Conservation (phyloP, 1,284 basidiomycete species). For the Irpex sp. region DNA sequence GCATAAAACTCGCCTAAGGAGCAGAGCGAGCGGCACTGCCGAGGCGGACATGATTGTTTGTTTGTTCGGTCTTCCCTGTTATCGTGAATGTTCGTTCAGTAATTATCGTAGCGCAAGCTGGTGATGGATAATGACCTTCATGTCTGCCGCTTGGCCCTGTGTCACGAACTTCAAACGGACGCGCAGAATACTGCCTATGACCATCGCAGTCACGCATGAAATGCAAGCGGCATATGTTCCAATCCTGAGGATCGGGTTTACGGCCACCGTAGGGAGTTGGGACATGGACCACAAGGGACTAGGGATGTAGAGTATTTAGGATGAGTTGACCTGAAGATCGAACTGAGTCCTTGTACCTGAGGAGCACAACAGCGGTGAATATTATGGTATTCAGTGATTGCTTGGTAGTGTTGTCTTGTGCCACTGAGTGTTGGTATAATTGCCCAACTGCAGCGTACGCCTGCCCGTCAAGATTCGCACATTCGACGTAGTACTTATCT, state of each 20-base stretch:
- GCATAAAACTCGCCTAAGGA: background rate
- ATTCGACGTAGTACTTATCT: too few species aligned
- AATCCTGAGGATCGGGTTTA: background rate
- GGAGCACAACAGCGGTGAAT: background rate
- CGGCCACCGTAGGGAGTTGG: background rate
- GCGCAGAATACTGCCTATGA: background rate
- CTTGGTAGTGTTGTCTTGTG: background rate
- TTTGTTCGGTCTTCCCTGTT: too few species aligned
- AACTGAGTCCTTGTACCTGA: background rate
- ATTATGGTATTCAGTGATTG: background rate
- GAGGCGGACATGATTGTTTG: background rate
- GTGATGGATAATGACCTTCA: background rate
- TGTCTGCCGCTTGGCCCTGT: background rate
- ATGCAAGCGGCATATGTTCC: background rate
- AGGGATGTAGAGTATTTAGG: background rate
- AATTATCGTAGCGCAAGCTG: background rate
- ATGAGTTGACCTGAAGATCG: background rate
- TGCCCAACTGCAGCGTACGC: too few species aligned
- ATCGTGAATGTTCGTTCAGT: too few species aligned
- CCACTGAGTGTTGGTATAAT: too few species aligned
- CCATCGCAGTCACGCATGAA: background rate
- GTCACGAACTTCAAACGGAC: background rate
- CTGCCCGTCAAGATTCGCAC: too few species aligned
- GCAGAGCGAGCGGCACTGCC: background rate
- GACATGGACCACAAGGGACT: conserved; percentile 4